These are phyloP conservation scores for Trichoderma harzianum DNA, from an alignment of 2,329 filamentous ascomycete genomes.

Conservation along the genomic window DNA sequence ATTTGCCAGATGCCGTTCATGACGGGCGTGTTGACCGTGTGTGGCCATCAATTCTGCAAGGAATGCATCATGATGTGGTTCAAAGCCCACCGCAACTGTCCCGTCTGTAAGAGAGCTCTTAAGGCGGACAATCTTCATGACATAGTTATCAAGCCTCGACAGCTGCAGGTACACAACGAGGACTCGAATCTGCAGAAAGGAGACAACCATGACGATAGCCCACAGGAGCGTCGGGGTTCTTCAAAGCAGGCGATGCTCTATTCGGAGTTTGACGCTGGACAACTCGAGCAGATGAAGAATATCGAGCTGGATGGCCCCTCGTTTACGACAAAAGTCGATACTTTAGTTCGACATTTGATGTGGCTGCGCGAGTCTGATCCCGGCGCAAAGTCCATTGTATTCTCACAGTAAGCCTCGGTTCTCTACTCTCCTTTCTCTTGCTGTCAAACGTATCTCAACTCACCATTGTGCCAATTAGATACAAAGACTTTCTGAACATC, in stretches of 20 bases:
- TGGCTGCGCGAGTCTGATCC: constrained; percentile 84
- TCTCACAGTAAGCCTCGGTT: constrained; percentile 63
- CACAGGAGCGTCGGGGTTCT: constrained; percentile 21
- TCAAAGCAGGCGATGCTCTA: constrained; percentile 60
- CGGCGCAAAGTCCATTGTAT: constrained; percentile 88
- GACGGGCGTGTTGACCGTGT: constrained; percentile 77
- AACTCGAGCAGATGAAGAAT: constrained; percentile 75
- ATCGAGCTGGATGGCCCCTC: constrained; percentile 70
- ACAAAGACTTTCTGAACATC: constrained; percentile 74
- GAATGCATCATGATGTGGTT: constrained; percentile 83
- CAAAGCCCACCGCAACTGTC: constrained; percentile 69
- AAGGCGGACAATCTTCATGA: constrained; percentile 69
- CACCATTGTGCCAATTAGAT: constrained; percentile 35
- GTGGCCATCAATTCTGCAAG: constrained; percentile 89
- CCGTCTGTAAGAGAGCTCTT: constrained; percentile 74
- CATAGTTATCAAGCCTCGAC: constrained; percentile 76
- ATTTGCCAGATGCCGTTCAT: constrained; percentile 80
- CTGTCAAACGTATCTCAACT: neutral
- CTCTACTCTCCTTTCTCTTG: neutral
- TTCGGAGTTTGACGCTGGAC: constrained; percentile 66
- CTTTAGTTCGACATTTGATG: constrained; percentile 71
- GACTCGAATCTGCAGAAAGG: neutral
- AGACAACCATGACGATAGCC: constrained; percentile 14
- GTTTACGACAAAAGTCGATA: constrained; percentile 90
- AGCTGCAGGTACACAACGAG: constrained; percentile 60